phyloP scores from a whole-genome alignment of 108 stramenopile species.

The Pseudonitzschia pungens region DNA sequence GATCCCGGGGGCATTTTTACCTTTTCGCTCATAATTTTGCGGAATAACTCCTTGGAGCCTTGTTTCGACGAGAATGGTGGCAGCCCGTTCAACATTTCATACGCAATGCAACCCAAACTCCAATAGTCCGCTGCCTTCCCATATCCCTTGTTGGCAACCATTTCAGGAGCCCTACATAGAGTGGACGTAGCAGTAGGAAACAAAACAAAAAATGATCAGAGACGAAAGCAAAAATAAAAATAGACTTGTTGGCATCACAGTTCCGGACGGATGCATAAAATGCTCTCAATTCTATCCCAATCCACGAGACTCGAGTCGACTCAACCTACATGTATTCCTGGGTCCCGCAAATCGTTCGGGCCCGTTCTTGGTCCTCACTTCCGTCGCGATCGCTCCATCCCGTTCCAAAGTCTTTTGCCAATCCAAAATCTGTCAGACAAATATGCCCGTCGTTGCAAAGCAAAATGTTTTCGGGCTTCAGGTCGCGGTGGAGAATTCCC shows the following conservation, averaged over 20 bases:
- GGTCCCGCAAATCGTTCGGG: constrained; percentile 86
- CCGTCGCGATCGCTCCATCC: constrained; percentile 30
- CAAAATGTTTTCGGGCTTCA: constrained; percentile 95
- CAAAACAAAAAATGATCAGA: background rate
- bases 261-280: background rate
- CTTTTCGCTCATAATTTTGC: constrained; percentile 93
- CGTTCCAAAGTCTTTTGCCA: constrained; percentile 87
- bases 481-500: constrained; percentile 95
- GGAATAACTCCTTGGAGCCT: constrained; percentile 90
- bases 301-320: background rate
- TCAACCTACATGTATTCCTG: constrained; percentile 77
- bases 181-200: background rate
- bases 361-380: constrained; percentile 57
- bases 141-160: constrained; percentile 93
- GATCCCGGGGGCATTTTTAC: constrained; percentile 90
- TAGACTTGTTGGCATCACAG: background rate
- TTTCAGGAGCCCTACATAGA: constrained; percentile 70
- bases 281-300: too few species aligned
- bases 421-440: constrained; percentile 95
- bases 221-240: background rate
- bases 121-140: constrained; percentile 98
- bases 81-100: constrained; percentile 94
- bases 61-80: constrained; percentile 91
- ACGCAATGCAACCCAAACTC: constrained; percentile 92
- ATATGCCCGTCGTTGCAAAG: constrained; percentile 89